Evolutionary conservation across 805 yeast species (phyloP), one percentile per base, ranked within the genome.

Genomic region (Barnettozyma salicaria): DNA sequence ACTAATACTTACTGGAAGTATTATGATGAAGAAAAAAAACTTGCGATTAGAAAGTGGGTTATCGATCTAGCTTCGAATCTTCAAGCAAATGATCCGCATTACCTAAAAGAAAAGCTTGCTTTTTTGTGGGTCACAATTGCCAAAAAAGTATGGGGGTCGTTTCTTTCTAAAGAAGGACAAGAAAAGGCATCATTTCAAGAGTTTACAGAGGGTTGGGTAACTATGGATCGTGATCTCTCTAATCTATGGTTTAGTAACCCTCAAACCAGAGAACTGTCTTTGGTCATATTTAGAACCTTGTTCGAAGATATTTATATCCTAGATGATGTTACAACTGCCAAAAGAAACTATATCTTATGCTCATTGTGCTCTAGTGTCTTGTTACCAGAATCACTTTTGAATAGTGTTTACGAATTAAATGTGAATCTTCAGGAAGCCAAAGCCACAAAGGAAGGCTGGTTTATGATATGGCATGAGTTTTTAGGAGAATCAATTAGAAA

Each of bases 241-340:
- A 71, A 72, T 34, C 63, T 92, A 45, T 92, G 97, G 97, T 68
- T 72, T 39, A 64, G 63, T 41, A 74, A 73, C 36, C 60, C 68
- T 13, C 71, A 75, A 18, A 70, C 89, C 4, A 68, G 95, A 44
- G 96, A 88, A 53, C 64, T 92, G 33, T 68, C 89, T 3, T 63
- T 90, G 18, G 76, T 83, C 32, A 82, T 92, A 6, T 74, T 86
- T 47, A 68, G 96, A 52, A 87, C 94, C 4, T 61, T 92, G 13
- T 92, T 90, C 55, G 99, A 92, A 61, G 99, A 92, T 55, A 76
- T 92, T 9, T 92, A 87, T 55, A 65, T 94, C 35, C 67, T 92
- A 32, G 97, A 92, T 48, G 99, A 92, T 55, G 82, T 96, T 18
- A 74, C 87, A 16, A 96, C 96, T 2, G 69, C 89, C 23, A 81